Conservation (phyloP, 371 early-diverging fungal genomes). For the Mucor mucedo region DNA sequence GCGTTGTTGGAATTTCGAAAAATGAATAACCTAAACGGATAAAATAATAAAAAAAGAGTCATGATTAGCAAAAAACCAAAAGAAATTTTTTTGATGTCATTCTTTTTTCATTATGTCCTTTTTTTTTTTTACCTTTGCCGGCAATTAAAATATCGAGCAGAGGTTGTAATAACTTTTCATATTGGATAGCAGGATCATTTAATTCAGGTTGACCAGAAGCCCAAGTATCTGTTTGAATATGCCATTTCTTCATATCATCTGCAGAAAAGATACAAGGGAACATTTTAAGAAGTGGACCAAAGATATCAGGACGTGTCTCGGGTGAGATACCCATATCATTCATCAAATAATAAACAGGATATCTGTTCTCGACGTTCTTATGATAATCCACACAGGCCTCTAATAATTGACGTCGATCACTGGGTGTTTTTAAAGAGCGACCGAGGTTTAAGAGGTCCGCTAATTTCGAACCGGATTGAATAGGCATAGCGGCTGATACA, state of each 20-base stretch:
- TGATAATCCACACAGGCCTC: slow-evolving; percentile 50
- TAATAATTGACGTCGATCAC: slow-evolving; percentile 31
- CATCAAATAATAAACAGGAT: slow-evolving; percentile 48
- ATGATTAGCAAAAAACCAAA: neutral
- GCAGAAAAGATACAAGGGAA: slow-evolving; percentile 49
- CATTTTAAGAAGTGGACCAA: slow-evolving; percentile 38
- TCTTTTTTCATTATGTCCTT: no score
- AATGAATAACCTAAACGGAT: slow-evolving; percentile 44
- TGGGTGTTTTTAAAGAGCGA: neutral
- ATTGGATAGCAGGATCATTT: slow-evolving; percentile 27
- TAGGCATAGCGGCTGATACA: slow-evolving; percentile 47
- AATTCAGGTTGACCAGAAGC: slow-evolving; percentile 18
- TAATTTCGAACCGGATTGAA: slow-evolving; percentile 28
- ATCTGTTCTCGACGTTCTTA: slow-evolving; percentile 33
- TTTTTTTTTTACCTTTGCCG: slow-evolving; percentile 46
- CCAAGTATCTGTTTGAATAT: slow-evolving; percentile 33
- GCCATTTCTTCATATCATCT: slow-evolving; percentile 40
- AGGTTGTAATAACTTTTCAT: slow-evolving; percentile 39
- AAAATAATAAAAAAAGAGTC: neutral
- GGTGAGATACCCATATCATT: slow-evolving; percentile 38
- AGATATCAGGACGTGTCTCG: slow-evolving; percentile 41
- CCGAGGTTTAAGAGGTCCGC: slow-evolving; percentile 16
- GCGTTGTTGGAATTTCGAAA: slow-evolving; percentile 52
- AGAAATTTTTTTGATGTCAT: neutral
- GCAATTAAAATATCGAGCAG: slow-evolving; percentile 48